A percentile compares a stretch with the other conserved stretches of the same genome.
Evolutionary conservation across 2,329 filamentous ascomycete species (phyloP).

Genomic region (Epicoccum nigrum): DNA sequence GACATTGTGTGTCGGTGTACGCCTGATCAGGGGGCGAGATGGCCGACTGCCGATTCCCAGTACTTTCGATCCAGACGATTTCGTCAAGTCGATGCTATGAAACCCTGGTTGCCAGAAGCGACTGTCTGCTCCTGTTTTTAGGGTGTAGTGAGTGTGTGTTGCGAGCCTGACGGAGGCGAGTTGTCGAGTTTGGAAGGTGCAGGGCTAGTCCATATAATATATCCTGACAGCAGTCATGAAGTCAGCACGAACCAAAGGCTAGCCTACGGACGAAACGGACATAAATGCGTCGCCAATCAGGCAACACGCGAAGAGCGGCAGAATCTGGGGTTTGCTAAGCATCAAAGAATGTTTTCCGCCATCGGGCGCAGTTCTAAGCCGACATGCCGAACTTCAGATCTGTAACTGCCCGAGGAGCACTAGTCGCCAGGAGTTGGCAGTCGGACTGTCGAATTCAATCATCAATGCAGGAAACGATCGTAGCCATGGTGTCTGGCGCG

Average conservation of each 20-base stretch:
- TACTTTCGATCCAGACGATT: background rate
- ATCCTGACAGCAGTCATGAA: conserved; percentile 29
- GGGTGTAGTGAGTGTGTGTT: background rate
- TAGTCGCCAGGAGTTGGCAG: background rate
- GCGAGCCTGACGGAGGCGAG: conserved; percentile 5
- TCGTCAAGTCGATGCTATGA: background rate
- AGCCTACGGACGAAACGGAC: conserved; percentile 35
- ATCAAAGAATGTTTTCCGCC: conserved; percentile 30
- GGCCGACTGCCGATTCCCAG: conserved; percentile 4
- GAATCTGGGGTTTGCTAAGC: conserved; percentile 38
- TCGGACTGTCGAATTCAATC: background rate
- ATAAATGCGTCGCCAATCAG: conserved; percentile 34
- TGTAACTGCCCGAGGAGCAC: background rate
- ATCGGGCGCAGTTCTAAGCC: conserved; percentile 23
- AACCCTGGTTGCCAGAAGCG: background rate
- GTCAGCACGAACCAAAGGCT: conserved; percentile 28
- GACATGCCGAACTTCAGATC: conserved; percentile 24
- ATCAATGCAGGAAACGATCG: background rate
- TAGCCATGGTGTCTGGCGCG: background rate
- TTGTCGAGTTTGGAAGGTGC: conserved; percentile 7
- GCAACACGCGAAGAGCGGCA: conserved; percentile 19
- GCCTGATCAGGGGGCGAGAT: background rate
- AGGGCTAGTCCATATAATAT: conserved; percentile 13
- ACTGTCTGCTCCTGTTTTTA: background rate
- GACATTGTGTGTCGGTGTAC: conserved; percentile 21